These are phyloP conservation scores for Alternaria alternata DNA, from an alignment of 2,329 filamentous ascomycete species.

Conservation along the genomic window DNA sequence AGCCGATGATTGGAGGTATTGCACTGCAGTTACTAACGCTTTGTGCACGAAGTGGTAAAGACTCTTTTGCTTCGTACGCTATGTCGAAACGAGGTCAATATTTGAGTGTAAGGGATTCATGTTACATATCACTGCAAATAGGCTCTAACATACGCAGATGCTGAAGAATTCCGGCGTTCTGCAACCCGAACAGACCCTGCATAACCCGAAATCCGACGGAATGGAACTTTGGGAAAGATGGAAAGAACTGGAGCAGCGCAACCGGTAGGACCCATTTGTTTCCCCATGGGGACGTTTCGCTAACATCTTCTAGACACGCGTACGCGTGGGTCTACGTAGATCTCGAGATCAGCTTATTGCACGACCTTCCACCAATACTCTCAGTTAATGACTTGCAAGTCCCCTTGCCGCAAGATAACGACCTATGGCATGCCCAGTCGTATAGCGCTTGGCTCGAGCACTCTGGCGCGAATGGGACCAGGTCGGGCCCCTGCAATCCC, in stretches of 20 bases:
- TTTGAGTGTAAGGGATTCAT: conserved; percentile 4
- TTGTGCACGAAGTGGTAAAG: conserved; percentile 10
- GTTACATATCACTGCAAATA: neutral
- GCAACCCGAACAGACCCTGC: neutral
- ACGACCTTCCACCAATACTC: conserved; percentile 12
- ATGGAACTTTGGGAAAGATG: conserved; percentile 10
- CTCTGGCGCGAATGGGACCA: neutral
- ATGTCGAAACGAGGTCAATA: conserved; percentile 14
- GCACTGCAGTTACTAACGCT: conserved; percentile 14
- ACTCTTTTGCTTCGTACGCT: conserved; percentile 9
- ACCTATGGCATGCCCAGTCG: conserved; percentile 10
- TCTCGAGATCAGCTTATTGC: conserved; percentile 9
- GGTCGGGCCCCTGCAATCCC: neutral
- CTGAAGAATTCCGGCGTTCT: conserved; percentile 7
- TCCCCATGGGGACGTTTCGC: neutral
- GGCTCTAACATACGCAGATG: neutral
- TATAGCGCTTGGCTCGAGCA: conserved; percentile 5
- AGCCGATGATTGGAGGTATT: conserved; percentile 9
- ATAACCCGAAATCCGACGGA: neutral
- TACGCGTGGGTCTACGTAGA: conserved; percentile 17
- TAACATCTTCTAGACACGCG: conserved; percentile 7
- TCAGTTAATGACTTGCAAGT: conserved; percentile 13
- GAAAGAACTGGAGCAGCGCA: conserved; percentile 11
- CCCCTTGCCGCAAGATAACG: conserved; percentile 3
- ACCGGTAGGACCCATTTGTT: neutral